These are phyloP conservation scores for Asterella californica DNA, from an alignment of 225 moss, liverwort and hornwort species.

Conservation along the genomic window DNA sequence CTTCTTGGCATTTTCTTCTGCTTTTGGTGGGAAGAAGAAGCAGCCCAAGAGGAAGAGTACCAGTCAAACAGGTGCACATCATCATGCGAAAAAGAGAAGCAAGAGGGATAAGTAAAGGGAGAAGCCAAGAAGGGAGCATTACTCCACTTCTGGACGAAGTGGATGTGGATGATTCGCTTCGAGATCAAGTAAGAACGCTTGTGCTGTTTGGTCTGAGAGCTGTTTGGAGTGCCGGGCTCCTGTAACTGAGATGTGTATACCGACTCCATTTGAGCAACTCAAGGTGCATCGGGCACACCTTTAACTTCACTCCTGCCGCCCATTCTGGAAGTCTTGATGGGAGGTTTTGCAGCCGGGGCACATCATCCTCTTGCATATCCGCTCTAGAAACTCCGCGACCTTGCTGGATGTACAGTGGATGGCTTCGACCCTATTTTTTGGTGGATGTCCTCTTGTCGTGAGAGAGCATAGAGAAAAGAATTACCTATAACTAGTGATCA, in stretches of 20 bases:
- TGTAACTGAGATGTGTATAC: slow-evolving; percentile 11
- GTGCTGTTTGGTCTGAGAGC: slow-evolving; percentile 18
- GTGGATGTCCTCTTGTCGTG: slow-evolving; percentile 10
- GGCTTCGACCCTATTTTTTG: slow-evolving; percentile 3
- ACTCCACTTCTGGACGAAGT: slow-evolving; percentile 10
- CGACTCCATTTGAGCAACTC: neutral
- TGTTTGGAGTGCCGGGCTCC: neutral
- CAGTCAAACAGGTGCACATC: slow-evolving; percentile 1
- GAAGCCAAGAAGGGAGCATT: neutral
- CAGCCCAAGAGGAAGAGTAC: slow-evolving; percentile 28
- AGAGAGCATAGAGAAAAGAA: slow-evolving; percentile 13
- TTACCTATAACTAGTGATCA: slow-evolving; percentile 1
- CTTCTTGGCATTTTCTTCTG: slow-evolving; percentile 55
- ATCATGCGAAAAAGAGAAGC: slow-evolving; percentile 24
- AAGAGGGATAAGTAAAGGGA: neutral
- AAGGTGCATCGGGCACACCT: slow-evolving; percentile 7
- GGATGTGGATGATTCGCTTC: neutral
- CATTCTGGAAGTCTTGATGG: slow-evolving; percentile 14
- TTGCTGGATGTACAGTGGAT: neutral
- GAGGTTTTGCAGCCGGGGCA: slow-evolving; percentile 9
- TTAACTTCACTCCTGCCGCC: slow-evolving; percentile 11
- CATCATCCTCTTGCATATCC: neutral
- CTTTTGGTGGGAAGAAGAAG: slow-evolving; percentile 57
- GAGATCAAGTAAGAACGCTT: slow-evolving; percentile 7
- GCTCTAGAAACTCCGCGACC: neutral